Evolutionary conservation across 768 basidiomycete species (phyloP).

Genomic region (Exsudoporus frostii): DNA sequence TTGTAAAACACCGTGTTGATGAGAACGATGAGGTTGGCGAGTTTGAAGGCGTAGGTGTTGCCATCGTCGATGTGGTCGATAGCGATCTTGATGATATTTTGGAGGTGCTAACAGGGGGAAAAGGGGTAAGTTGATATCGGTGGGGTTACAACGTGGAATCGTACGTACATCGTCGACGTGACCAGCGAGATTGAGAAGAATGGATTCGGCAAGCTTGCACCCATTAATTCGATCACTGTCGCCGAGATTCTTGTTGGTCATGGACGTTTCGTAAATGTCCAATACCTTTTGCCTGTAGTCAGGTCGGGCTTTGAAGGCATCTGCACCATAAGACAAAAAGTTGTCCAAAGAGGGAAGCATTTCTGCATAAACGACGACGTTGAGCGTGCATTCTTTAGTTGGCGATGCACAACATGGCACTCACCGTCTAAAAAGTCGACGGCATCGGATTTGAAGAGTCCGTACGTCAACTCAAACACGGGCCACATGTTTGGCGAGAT

Average conservation of each 20-base stretch:
- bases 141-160: neutral
- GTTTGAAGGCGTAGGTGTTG: slow-evolving; percentile 59
- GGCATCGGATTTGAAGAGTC: slow-evolving; percentile 78
- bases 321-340: slow-evolving; percentile 80
- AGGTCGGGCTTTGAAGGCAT: slow-evolving; percentile 64
- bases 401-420: slow-evolving; percentile 4
- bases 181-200: slow-evolving; percentile 77
- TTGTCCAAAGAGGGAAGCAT: slow-evolving; percentile 89
- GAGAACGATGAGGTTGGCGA: slow-evolving; percentile 81
- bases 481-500: slow-evolving; percentile 87
- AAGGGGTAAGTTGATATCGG: neutral
- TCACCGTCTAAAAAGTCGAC: slow-evolving; percentile 84
- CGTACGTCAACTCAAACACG: slow-evolving; percentile 79
- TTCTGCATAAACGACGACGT: slow-evolving; percentile 41
- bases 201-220: slow-evolving; percentile 79
- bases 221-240: slow-evolving; percentile 83
- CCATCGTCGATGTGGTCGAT: slow-evolving; percentile 57
- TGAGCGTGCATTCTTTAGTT: neutral
- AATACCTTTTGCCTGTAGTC: slow-evolving; percentile 80
- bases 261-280: slow-evolving; percentile 77
- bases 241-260: slow-evolving; percentile 68
- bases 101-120: slow-evolving; percentile 49
- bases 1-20: slow-evolving; percentile 84
- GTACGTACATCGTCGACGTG: slow-evolving; percentile 69
- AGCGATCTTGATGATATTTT: slow-evolving; percentile 60